Conservation (phyloP, 768 basidiomycete species). For the Chalciporus pseudorubinellus region DNA sequence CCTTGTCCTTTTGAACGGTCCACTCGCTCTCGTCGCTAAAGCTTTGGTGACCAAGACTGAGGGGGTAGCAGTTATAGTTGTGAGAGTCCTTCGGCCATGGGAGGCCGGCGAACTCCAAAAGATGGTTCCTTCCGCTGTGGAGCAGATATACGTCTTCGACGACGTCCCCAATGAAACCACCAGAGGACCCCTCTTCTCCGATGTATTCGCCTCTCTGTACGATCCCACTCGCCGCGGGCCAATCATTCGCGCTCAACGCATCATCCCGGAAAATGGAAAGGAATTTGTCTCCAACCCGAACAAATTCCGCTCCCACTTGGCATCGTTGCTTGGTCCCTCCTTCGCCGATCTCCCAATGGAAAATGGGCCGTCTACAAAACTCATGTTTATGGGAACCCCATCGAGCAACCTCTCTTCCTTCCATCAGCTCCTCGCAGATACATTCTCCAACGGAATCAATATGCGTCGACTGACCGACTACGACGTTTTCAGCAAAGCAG, state of each 20-base stretch:
- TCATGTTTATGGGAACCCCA: conserved; percentile 55
- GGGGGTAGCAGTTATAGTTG: conserved; percentile 64
- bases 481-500: conserved; percentile 73
- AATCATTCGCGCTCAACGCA: conserved; percentile 52
- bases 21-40: conserved; percentile 64
- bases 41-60: conserved; percentile 41
- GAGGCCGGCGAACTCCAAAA: conserved; percentile 58
- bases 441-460: conserved; percentile 52
- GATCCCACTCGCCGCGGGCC: conserved; percentile 35
- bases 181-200: conserved; percentile 67
- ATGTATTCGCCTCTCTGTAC: conserved; percentile 64
- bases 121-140: conserved; percentile 57
- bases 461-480: conserved; percentile 64
- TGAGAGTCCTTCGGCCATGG: conserved; percentile 87
- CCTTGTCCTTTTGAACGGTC: conserved; percentile 73
- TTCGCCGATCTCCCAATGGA: conserved; percentile 26
- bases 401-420: conserved; percentile 44
- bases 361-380: conserved; percentile 33
- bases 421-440: conserved; percentile 51
- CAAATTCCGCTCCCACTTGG: conserved; percentile 44
- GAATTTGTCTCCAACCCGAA: conserved; percentile 45
- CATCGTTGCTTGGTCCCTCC: conserved; percentile 25
- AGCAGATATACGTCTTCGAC: conserved; percentile 68
- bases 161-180: conserved; percentile 65
- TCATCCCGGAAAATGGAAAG: conserved; percentile 56